Percentiles rank a stretch among this genome's conserved stretches.
phyloP scores from a whole-genome alignment of 148 eudicot genomes.

The Amaranthus cruentus region DNA sequence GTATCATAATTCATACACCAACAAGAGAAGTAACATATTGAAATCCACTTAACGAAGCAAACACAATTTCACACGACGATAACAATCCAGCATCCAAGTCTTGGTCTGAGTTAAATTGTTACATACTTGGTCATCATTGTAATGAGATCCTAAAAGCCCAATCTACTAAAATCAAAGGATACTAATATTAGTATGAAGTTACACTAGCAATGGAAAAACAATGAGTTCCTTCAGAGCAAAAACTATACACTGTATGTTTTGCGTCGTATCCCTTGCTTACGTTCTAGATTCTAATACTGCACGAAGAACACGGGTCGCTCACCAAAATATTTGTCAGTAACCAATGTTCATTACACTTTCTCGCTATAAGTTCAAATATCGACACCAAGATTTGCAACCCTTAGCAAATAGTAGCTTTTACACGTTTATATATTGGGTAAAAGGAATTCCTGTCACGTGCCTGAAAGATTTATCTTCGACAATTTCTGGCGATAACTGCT shows the following conservation, averaged over 20 bases:
- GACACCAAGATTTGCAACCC: constrained; percentile 6
- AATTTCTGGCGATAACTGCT: not conserved
- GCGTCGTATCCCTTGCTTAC: not conserved
- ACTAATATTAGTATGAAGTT: no score
- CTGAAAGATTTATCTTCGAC: not conserved
- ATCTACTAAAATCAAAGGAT: no score
- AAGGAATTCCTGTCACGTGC: constrained; percentile 5
- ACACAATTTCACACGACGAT: no score
- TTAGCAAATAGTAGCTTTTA: constrained; percentile 14
- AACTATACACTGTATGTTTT: constrained; percentile 19
- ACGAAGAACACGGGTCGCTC: not conserved
- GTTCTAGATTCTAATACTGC: not conserved
- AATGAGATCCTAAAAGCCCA: no score
- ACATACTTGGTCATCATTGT: no score
- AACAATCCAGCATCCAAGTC: no score
- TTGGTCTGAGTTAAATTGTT: no score
- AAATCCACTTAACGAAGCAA: no score
- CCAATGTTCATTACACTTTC: constrained; percentile 2
- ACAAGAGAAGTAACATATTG: no score
- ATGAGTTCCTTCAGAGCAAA: not conserved
- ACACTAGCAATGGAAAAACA: no score
- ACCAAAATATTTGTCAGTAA: not conserved
- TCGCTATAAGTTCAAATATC: constrained; percentile 13
- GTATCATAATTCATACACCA: no score
- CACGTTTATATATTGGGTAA: constrained; percentile 17